Conservation (phyloP, 2,329 filamentous ascomycete genomes). For the Didymella keratinophila region DNA sequence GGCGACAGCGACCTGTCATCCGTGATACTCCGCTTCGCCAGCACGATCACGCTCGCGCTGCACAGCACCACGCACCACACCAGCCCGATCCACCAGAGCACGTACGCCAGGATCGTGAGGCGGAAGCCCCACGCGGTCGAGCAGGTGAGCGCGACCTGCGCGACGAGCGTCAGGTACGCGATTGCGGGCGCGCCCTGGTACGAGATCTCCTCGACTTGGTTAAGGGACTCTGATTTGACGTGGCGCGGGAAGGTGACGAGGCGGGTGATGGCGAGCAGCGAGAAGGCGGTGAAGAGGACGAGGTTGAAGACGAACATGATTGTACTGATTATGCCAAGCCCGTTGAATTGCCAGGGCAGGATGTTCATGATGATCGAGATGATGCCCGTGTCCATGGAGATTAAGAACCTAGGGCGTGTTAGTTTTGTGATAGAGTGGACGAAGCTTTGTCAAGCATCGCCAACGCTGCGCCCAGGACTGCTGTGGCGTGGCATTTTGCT, state of each 20-base stretch:
- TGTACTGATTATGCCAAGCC: constrained; percentile 22
- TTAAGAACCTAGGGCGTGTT: constrained; percentile 22
- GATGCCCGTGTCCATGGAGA: constrained; percentile 66
- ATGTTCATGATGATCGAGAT: constrained; percentile 65
- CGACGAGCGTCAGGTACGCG: constrained; percentile 69
- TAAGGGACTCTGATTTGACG: constrained; percentile 58
- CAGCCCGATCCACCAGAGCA: constrained; percentile 35
- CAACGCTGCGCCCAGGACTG: constrained; percentile 1
- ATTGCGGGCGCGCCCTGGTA: constrained; percentile 67
- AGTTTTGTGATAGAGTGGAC: not conserved
- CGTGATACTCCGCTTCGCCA: constrained; percentile 24
- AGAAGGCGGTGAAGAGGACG: constrained; percentile 23
- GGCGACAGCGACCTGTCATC: constrained; percentile 22
- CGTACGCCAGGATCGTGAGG: constrained; percentile 62
- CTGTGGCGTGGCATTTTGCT: not conserved
- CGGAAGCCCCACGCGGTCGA: constrained; percentile 70
- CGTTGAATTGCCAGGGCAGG: constrained; percentile 68
- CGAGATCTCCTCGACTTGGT: constrained; percentile 68
- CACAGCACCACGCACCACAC: constrained; percentile 29
- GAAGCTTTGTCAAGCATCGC: constrained; percentile 10
- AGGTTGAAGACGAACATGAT: constrained; percentile 31
- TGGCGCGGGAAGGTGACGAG: constrained; percentile 17
- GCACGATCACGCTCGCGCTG: constrained; percentile 21
- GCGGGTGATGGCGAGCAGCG: constrained; percentile 21
- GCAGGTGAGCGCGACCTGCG: constrained; percentile 67